Evolutionary conservation across 495 filamentous ascomycete genomes (phyloP).

Genomic region (Aspergillus affinis): DNA sequence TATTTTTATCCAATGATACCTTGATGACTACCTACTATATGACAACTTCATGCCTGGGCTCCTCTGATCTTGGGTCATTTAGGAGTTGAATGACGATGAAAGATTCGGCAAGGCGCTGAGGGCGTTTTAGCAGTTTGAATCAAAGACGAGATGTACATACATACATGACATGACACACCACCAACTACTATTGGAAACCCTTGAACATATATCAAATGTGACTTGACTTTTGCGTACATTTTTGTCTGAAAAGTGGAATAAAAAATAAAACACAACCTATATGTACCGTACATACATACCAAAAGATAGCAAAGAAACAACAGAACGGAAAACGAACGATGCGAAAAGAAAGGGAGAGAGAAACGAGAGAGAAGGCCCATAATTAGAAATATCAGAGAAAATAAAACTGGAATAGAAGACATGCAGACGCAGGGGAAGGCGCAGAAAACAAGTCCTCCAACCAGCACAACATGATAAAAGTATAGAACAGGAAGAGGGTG

Average conservation of each 20-base stretch:
- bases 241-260: not conserved
- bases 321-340: not conserved
- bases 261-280: not conserved
- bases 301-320: not conserved
- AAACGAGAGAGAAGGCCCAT: not conserved
- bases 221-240: not conserved
- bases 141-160: not conserved
- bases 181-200: not conserved
- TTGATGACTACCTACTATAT: not conserved
- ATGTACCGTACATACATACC: not conserved
- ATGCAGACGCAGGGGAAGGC: not conserved
- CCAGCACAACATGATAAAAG: not conserved
- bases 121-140: not conserved
- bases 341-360: not conserved
- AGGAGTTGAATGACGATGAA: too few relatives aligned
- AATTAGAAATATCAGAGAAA: not conserved
- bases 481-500: not conserved
- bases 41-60: not conserved
- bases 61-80: too few relatives aligned
- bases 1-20: not conserved
- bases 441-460: not conserved
- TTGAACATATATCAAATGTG: too few relatives aligned
- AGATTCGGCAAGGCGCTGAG: not conserved
- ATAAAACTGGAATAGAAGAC: not conserved
- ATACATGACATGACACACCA: not conserved